These are phyloP conservation scores for Colletotrichum sp. DNA, from an alignment of 2,329 filamentous ascomycete genomes.

Conservation along the genomic window DNA sequence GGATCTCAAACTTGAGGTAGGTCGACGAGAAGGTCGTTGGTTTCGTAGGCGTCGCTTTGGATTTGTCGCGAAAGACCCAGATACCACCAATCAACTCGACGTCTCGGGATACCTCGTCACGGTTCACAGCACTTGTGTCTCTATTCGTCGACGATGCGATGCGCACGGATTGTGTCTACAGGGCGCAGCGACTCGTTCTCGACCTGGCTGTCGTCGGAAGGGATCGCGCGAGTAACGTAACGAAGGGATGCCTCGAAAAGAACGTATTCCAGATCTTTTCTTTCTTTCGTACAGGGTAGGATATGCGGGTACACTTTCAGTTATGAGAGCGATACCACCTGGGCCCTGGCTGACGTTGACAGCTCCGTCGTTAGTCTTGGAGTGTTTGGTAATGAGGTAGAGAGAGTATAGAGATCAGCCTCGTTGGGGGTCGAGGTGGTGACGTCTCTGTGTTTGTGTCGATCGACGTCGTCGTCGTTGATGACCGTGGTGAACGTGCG, in stretches of 20 bases:
- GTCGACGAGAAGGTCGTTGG: constrained; percentile 11
- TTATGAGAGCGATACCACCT: constrained; percentile 14
- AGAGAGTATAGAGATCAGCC: not conserved
- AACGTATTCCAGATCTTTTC: constrained; percentile 52
- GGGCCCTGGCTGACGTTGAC: constrained; percentile 2
- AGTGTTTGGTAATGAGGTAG: not conserved
- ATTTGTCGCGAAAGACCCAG: constrained; percentile 17
- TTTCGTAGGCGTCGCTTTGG: constrained; percentile 17
- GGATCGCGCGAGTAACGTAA: constrained; percentile 19
- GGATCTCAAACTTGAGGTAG: constrained; percentile 7
- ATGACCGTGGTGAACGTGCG: not conserved
- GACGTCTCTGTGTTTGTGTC: not conserved
- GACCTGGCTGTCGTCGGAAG: constrained; percentile 21
- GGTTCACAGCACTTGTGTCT: constrained; percentile 21
- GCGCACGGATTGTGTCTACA: constrained; percentile 22
- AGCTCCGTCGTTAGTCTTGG: constrained; percentile 5
- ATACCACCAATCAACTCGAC: constrained; percentile 20
- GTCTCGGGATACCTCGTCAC: constrained; percentile 21
- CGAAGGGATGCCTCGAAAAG: constrained; percentile 25
- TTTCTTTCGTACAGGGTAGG: constrained; percentile 26
- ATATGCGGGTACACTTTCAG: constrained; percentile 11
- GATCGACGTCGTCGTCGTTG: not conserved
- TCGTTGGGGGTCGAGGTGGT: not conserved
- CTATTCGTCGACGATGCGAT: constrained; percentile 21
- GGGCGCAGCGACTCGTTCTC: constrained; percentile 23